Percentiles rank a stretch among this genome's conserved stretches.
Conservation (phyloP, 495 filamentous ascomycete genomes). For the Cercophora scortea region DNA sequence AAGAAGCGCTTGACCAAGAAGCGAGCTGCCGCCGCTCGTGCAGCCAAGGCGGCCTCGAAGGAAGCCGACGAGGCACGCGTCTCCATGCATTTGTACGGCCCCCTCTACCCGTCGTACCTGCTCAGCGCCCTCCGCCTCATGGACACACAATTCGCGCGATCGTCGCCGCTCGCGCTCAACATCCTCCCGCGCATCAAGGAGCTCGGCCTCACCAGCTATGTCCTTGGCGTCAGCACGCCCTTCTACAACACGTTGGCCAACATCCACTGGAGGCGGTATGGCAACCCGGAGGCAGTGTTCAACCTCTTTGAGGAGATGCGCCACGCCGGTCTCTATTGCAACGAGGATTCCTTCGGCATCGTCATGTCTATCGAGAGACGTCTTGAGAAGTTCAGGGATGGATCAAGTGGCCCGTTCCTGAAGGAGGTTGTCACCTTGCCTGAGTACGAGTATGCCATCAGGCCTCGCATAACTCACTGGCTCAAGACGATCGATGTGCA, state of each 20-base stretch:
- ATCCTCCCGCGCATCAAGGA: conserved; percentile 64
- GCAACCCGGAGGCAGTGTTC: conserved; percentile 52
- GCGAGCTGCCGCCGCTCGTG: not conserved
- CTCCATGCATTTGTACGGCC: conserved; percentile 49
- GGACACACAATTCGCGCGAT: conserved; percentile 47
- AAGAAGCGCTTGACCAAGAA: conserved; percentile 2
- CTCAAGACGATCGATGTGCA: too few species aligned
- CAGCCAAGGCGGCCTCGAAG: not conserved
- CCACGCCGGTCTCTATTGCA: conserved; percentile 53
- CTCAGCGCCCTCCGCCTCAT: conserved; percentile 56
- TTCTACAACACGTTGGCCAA: conserved; percentile 69
- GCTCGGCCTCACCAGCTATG: conserved; percentile 60
- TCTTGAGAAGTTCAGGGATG: conserved; percentile 3
- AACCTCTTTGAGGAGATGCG: conserved; percentile 73
- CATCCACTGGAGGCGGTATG: conserved; percentile 55
- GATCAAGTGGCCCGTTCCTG: conserved; percentile 21
- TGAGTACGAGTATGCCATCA: conserved; percentile 21
- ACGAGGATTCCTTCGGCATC: conserved; percentile 47
- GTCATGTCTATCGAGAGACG: conserved; percentile 26
- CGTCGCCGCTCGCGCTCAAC: conserved; percentile 52
- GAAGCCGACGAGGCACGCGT: conserved; percentile 14
- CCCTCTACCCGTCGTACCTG: conserved; percentile 60
- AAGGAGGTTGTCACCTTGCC: conserved; percentile 28
- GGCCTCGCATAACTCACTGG: too few species aligned
- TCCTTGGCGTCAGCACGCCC: conserved; percentile 62